Evolutionary conservation across 208 protist genomes (phyloP).

Genomic region (Tritrichomonas musculus): DNA sequence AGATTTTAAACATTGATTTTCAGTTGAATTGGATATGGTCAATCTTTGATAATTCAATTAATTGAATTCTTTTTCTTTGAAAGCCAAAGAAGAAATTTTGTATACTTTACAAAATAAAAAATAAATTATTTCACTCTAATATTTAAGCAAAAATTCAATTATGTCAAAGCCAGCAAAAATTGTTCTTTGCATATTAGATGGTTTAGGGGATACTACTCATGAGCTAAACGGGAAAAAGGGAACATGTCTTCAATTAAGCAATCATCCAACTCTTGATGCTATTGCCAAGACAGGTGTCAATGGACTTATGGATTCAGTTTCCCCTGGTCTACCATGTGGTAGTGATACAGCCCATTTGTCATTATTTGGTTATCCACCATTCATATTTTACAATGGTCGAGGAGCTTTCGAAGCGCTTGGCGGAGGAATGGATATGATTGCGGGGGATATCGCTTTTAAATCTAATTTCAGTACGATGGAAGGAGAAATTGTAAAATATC

Average conservation of each 20-base stretch:
- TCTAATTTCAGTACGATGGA: conserved; percentile 20
- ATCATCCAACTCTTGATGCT: conserved; percentile 22
- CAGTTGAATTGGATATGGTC: too few relatives aligned
- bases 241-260: neutral
- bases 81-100: too few relatives aligned
- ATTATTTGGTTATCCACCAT: conserved; percentile 21
- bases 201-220: neutral
- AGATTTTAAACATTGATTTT: too few relatives aligned
- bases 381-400: conserved; percentile 34
- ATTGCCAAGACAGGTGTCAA: neutral
- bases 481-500: neutral
- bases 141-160: neutral
- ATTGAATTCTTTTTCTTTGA: too few relatives aligned
- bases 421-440: neutral
- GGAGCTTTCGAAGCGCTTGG: conserved; percentile 22
- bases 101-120: too few relatives aligned
- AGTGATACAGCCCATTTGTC: conserved; percentile 32
- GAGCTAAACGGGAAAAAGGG: neutral
- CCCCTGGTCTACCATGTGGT: conserved; percentile 26
- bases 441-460: conserved; percentile 1
- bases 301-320: conserved; percentile 20
- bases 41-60: too few relatives aligned
- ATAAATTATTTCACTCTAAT: neutral
- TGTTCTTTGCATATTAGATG: neutral
- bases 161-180: conserved; percentile 20